Evolutionary conservation across 2,329 filamentous ascomycete genomes (phyloP), one percentile per base, ranked within the genome.

Genomic region (Epichloe aotearoae): DNA sequence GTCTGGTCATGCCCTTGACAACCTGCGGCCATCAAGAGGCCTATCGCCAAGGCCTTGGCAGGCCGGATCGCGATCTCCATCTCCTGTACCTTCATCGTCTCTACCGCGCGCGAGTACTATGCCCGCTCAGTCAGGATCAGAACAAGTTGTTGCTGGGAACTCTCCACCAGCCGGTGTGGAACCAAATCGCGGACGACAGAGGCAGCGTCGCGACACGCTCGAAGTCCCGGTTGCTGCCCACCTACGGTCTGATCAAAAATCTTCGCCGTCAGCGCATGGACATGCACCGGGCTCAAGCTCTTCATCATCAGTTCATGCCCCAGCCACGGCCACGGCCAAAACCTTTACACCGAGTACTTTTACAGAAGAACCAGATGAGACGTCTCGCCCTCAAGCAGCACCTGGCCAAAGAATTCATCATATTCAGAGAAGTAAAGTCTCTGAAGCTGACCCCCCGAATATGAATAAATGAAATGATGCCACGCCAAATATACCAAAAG

Each of bases 201-300:
- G 52, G 20, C 33, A 34, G 26, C 30, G 56, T 17, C 50, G 51
- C 5, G 52, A 56, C 17, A 57, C 55, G 1, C 54, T 56, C 8
- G 54, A 57, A 43, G 53, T 57, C 37, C 55, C 56, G 10, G 12
- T 23, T 23, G 38, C 46, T 7, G 23, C 36, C 5, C 39, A 49
- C 30, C n/a, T 46, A 2, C 34, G 37, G 30, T 40, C 23, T 11
- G 40, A 36, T 15, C 33, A 19, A 12, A 15, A 44, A 10, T 8
- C 19, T 5, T 50, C 23, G 8, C 11, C 23, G 2, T 34, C 50
- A n/a, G 17, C 15, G 7, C 19, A 20, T 30, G 41, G 26, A 19
- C 42, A 20, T 14, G 8, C 5, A n/a, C 10, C 3, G 12, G 47
- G 23, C 3, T 20, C 46, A 3, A 36, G 20, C 26, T 34, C 23